A percentile compares a stretch with the other conserved stretches of the same genome.
These are phyloP conservation scores for Allium cepa DNA, from an alignment of 106 monocot genomes.

Conservation along the genomic window DNA sequence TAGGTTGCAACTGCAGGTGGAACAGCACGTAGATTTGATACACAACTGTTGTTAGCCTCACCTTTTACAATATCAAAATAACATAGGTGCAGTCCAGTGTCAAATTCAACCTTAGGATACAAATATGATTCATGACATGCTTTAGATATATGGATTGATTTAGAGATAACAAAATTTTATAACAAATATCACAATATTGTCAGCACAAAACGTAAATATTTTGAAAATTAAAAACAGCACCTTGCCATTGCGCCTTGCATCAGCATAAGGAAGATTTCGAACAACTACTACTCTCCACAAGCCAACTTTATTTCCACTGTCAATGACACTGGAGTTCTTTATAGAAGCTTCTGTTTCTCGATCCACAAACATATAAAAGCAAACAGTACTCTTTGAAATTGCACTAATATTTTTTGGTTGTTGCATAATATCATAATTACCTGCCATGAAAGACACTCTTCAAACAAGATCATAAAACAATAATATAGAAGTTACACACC, in stretches of 20 bases:
- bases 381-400: slow-evolving; percentile 41
- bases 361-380: slow-evolving; percentile 86
- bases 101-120: too few species aligned
- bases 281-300: slow-evolving; percentile 89
- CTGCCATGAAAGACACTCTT: slow-evolving; percentile 27
- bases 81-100: too few species aligned
- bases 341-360: slow-evolving; percentile 75
- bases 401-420: slow-evolving; percentile 82
- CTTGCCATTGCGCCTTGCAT: slow-evolving; percentile 80
- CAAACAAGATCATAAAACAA: slow-evolving; percentile 6
- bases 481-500: neutral
- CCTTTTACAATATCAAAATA: too few species aligned
- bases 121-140: too few species aligned
- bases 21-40: too few species aligned
- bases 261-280: slow-evolving; percentile 76
- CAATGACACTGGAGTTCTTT: slow-evolving; percentile 54
- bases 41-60: too few species aligned
- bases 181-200: too few species aligned
- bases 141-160: too few species aligned
- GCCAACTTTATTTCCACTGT: slow-evolving; percentile 42
- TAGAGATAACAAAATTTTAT: too few species aligned
- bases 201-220: too few species aligned
- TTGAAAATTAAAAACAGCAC: neutral
- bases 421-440: slow-evolving; percentile 93
- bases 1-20: too few species aligned